phyloP scores from a whole-genome alignment of 257 asterid species.

The Solanum rostratum region DNA sequence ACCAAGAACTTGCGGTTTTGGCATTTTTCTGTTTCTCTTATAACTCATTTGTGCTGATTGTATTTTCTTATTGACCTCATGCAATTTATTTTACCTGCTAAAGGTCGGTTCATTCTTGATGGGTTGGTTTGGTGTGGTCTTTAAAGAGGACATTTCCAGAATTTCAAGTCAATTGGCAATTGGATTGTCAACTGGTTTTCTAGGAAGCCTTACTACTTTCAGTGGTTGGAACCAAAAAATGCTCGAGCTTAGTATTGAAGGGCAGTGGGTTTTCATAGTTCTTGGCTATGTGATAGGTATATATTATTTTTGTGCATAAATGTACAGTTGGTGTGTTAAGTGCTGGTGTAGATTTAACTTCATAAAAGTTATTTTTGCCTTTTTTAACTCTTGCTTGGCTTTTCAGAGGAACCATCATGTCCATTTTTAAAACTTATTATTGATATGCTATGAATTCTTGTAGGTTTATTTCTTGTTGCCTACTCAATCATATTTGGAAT shows the following conservation, averaged over 20 bases:
- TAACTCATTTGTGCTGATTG: not conserved
- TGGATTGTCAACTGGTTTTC: conserved; percentile 77
- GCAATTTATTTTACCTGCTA: not conserved
- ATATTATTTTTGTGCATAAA: not conserved
- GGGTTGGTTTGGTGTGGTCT: conserved; percentile 95
- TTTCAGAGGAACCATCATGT: not conserved
- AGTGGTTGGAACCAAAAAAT: conserved; percentile 96
- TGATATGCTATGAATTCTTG: not conserved
- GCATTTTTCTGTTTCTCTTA: not conserved
- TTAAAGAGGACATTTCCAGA: conserved; percentile 51
- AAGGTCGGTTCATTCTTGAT: conserved; percentile 93
- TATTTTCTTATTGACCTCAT: not conserved
- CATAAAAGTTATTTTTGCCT: not conserved
- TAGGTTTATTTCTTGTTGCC: conserved; percentile 66
- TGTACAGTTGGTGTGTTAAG: not conserved
- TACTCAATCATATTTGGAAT: conserved; percentile 62
- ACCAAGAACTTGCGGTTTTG: not conserved
- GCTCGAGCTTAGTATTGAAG: conserved; percentile 68
- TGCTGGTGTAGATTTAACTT: not conserved
- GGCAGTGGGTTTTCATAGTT: conserved; percentile 58
- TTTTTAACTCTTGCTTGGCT: not conserved
- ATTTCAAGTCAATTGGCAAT: conserved; percentile 65
- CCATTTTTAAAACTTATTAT: not conserved
- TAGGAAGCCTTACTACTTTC: conserved; percentile 94
- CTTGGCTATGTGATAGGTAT: conserved; percentile 67